A percentile compares a stretch with the other conserved stretches of the same genome.
phyloP scores from a whole-genome alignment of 192 early-diverging fungal genomes.

The Coemansia sp. region DNA sequence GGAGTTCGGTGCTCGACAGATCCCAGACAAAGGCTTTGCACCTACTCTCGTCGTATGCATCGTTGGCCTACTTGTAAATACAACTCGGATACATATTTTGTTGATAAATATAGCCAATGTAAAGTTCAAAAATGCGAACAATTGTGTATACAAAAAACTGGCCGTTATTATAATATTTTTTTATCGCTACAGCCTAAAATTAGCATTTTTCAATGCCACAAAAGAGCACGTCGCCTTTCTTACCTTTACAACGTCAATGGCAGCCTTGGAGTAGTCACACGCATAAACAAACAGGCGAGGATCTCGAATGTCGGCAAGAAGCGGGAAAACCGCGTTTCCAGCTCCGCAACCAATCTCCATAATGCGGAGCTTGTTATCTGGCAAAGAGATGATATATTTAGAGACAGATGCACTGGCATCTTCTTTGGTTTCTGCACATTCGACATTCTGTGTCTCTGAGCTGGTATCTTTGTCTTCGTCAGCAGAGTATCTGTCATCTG shows the following conservation, averaged over 20 bases:
- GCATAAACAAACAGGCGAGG: slow-evolving; percentile 72
- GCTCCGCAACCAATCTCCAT: slow-evolving; percentile 85
- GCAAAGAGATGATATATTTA: background rate
- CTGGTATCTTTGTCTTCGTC: background rate
- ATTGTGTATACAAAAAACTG: too few species aligned
- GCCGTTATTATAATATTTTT: too few species aligned
- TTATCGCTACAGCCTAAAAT: too few species aligned
- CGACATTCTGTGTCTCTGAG: background rate
- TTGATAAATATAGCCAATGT: background rate
- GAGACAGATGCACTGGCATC: background rate
- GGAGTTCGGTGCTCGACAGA: slow-evolving; percentile 62
- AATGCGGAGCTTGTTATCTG: slow-evolving; percentile 50
- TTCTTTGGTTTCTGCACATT: slow-evolving; percentile 1
- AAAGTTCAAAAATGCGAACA: too few species aligned
- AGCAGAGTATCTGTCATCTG: slow-evolving; percentile 29
- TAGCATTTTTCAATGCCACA: too few species aligned
- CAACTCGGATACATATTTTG: background rate
- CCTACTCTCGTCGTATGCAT: slow-evolving; percentile 59
- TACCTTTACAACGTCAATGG: slow-evolving; percentile 76
- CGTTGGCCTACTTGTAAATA: slow-evolving; percentile 43
- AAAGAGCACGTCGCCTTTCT: slow-evolving; percentile 9
- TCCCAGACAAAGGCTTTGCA: slow-evolving; percentile 80
- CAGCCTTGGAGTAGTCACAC: slow-evolving; percentile 72
- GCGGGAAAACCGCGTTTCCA: slow-evolving; percentile 77
- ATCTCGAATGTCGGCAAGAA: slow-evolving; percentile 62